Percentiles rank a stretch among this genome's conserved stretches.
Conservation (phyloP, 148 eudicot species). For the Euryodendron excelsum region DNA sequence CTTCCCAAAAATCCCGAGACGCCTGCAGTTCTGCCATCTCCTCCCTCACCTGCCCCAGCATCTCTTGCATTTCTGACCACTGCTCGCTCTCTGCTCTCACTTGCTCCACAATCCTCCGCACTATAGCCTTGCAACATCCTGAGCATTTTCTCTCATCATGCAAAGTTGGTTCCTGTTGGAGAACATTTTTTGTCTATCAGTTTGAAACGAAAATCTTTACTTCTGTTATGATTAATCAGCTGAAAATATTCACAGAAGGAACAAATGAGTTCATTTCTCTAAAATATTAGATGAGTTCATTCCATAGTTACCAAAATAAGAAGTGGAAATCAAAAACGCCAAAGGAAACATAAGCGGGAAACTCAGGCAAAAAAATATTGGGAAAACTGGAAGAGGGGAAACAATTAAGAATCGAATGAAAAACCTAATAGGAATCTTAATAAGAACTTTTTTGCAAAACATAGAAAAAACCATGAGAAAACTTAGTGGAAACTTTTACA, state of each 20-base stretch:
- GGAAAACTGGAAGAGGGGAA: too few species aligned
- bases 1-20: conserved; percentile 85
- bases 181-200: not conserved
- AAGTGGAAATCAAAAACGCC: too few species aligned
- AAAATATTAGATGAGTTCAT: not conserved
- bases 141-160: conserved; percentile 47
- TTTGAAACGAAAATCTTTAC: not conserved
- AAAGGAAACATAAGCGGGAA: too few species aligned
- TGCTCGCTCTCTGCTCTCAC: conserved; percentile 91
- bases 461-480: too few species aligned
- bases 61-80: conserved; percentile 97
- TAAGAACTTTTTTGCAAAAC: too few species aligned
- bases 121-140: conserved; percentile 74
- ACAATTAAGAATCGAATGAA: too few species aligned
- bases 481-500: too few species aligned
- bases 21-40: conserved; percentile 90
- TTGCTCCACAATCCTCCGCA: conserved; percentile 79
- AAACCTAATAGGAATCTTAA: too few species aligned
- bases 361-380: too few species aligned
- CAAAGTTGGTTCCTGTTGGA: conserved; percentile 43
- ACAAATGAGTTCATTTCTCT: not conserved
- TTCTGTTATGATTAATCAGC: not conserved
- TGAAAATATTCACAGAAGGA: not conserved
- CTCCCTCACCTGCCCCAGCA: conserved; percentile 67
- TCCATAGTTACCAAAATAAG: too few species aligned